phyloP scores from a whole-genome alignment of 352 stramenopile species.

The Phytophthora fragariaefolia region DNA sequence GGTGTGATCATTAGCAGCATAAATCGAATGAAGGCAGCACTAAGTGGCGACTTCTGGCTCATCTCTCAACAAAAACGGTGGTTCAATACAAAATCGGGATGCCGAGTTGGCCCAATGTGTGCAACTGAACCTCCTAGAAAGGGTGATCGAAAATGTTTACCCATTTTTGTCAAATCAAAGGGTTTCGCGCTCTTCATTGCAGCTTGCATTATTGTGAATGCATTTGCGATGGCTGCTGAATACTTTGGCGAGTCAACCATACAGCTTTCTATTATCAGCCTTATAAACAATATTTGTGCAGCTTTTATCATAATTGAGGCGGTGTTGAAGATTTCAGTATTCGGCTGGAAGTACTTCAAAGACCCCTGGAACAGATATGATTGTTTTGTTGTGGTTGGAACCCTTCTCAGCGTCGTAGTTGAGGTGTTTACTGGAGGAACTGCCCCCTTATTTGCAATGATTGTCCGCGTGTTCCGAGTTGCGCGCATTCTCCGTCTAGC shows the following conservation, averaged over 20 bases:
- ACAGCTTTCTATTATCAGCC: slow-evolving; percentile 60
- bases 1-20: slow-evolving; percentile 96
- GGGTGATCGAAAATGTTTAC: slow-evolving; percentile 59
- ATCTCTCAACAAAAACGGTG: slow-evolving; percentile 92
- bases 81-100: slow-evolving; percentile 82
- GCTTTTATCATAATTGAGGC: slow-evolving; percentile 91
- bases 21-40: slow-evolving; percentile 86
- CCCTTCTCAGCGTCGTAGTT: slow-evolving; percentile 65
- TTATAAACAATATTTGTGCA: slow-evolving; percentile 90
- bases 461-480: slow-evolving; percentile 93
- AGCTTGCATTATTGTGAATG: slow-evolving; percentile 91
- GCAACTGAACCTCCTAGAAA: slow-evolving; percentile 62
- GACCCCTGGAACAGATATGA: slow-evolving; percentile 92
- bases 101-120: slow-evolving; percentile 65
- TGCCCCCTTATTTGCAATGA: slow-evolving; percentile 78
- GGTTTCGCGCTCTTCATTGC: slow-evolving; percentile 92
- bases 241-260: slow-evolving; percentile 82
- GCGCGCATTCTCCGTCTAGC: slow-evolving; percentile 86
- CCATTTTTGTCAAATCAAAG: slow-evolving; percentile 63
- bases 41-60: slow-evolving; percentile 81
- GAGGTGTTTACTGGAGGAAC: slow-evolving; percentile 61
- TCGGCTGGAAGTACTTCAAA: slow-evolving; percentile 83
- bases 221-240: slow-evolving; percentile 86
- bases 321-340: slow-evolving; percentile 87
- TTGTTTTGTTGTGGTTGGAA: slow-evolving; percentile 80